Conservation (phyloP, 805 yeast genomes). For the Lipomyces starkeyi region DNA sequence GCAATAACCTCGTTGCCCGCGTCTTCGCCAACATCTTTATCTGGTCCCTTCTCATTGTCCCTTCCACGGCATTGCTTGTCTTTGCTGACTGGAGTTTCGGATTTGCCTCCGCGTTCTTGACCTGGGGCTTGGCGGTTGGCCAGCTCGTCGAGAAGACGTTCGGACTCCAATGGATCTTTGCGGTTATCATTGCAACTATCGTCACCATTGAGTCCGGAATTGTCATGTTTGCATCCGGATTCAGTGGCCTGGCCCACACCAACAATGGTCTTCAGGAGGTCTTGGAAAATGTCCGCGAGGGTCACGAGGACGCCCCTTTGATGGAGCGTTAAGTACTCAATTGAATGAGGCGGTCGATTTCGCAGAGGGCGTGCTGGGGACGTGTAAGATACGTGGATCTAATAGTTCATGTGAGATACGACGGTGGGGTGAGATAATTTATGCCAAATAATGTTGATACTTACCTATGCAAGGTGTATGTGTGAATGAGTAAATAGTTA, state of each 20-base stretch:
- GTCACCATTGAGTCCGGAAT: constrained; percentile 59
- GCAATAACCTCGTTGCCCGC: constrained; percentile 63
- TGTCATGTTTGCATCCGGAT: constrained; percentile 44
- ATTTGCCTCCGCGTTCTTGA: constrained; percentile 60
- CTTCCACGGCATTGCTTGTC: constrained; percentile 60
- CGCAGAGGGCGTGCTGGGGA: neutral
- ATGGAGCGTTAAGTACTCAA: neutral
- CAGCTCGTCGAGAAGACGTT: constrained; percentile 71
- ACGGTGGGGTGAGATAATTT: neutral
- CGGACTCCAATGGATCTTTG: constrained; percentile 88
- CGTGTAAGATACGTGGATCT: neutral
- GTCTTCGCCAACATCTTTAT: constrained; percentile 72
- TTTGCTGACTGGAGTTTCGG: constrained; percentile 78
- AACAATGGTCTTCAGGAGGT: constrained; percentile 11
- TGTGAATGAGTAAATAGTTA: neutral
- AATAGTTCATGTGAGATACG: neutral
- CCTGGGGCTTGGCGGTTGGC: constrained; percentile 70
- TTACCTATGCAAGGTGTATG: too few species aligned
- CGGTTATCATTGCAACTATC: constrained; percentile 65
- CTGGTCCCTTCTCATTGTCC: constrained; percentile 78
- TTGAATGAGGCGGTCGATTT: too few species aligned
- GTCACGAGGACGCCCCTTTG: constrained; percentile 14
- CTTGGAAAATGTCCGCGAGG: constrained; percentile 17
- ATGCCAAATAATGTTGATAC: neutral
- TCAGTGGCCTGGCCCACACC: constrained; percentile 10